Evolutionary conservation across 164 flowering plant genomes (phyloP).

Genomic region (Vitis cinerea): DNA sequence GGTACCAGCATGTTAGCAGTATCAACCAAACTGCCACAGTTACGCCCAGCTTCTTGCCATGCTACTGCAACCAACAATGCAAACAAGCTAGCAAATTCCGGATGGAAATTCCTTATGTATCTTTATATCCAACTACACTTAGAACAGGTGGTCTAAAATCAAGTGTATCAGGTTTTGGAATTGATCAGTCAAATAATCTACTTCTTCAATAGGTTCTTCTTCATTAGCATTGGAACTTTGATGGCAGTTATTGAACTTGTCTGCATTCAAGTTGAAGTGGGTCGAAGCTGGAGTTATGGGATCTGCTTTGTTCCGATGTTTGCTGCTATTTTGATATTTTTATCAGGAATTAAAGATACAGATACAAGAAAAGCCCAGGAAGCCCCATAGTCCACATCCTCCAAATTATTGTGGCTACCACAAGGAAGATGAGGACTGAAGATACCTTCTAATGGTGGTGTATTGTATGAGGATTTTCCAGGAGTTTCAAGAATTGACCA

Average conservation of each 20-base stretch:
- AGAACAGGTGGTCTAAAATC: constrained; percentile 94
- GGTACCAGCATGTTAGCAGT: constrained; percentile 64
- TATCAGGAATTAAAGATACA: constrained; percentile 55
- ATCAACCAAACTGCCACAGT: constrained; percentile 54
- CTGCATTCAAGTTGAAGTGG: constrained; percentile 78
- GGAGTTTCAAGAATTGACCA: constrained; percentile 44
- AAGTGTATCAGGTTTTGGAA: constrained; percentile 87
- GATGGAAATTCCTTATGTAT: constrained; percentile 64
- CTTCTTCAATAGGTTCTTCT: constrained; percentile 85
- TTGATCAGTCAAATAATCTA: constrained; percentile 82
- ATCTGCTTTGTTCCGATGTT: constrained; percentile 63
- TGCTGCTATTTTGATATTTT: constrained; percentile 49
- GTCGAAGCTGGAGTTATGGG: constrained; percentile 77
- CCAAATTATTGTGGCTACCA: constrained; percentile 62
- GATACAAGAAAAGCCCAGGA: constrained; percentile 66
- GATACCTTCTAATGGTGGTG: constrained; percentile 32
- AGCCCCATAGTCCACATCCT: constrained; percentile 70
- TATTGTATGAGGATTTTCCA: constrained; percentile 48
- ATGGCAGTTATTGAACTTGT: constrained; percentile 82
- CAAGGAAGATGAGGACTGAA: constrained; percentile 46
- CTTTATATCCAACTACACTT: constrained; percentile 67
- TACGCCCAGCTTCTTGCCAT: constrained; percentile 69
- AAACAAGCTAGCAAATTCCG: constrained; percentile 54
- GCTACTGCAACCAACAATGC: constrained; percentile 25
- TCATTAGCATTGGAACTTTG: constrained; percentile 69